Evolutionary conservation across 306 rosid species (phyloP).

Genomic region (Oxytropis ochrocephala): DNA sequence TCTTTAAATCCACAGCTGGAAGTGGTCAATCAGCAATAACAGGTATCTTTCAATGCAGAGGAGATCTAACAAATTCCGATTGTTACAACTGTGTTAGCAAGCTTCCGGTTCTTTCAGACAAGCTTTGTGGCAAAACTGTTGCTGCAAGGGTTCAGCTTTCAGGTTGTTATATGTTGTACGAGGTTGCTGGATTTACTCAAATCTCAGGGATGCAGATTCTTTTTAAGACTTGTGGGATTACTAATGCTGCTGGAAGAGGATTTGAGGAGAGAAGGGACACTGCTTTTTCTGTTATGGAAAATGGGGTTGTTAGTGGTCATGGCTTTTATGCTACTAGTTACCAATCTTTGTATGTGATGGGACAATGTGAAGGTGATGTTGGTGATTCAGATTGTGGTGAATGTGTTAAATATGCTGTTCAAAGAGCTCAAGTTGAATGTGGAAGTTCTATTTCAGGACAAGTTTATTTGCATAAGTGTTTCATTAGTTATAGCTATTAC

Average conservation of each 20-base stretch:
- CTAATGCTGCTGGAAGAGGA: slow-evolving; percentile 66
- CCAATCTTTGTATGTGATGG: slow-evolving; percentile 71
- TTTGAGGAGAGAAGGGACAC: slow-evolving; percentile 85
- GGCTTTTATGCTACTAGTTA: slow-evolving; percentile 85
- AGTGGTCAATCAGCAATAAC: slow-evolving; percentile 58
- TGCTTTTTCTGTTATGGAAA: slow-evolving; percentile 70
- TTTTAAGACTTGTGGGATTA: slow-evolving; percentile 64
- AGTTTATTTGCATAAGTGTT: slow-evolving; percentile 81
- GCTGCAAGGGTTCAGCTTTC: slow-evolving; percentile 77
- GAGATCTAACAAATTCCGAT: slow-evolving; percentile 74
- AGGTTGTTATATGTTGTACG: slow-evolving; percentile 86
- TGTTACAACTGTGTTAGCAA: slow-evolving; percentile 82
- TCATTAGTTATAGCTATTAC: slow-evolving; percentile 74
- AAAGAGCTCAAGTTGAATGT: slow-evolving; percentile 88
- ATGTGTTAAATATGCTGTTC: slow-evolving; percentile 78
- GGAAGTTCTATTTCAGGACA: slow-evolving; percentile 87
- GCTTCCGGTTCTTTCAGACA: slow-evolving; percentile 52
- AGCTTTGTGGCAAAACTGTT: slow-evolving; percentile 62
- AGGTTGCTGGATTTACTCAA: slow-evolving; percentile 74
- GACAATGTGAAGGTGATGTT: slow-evolving; percentile 89
- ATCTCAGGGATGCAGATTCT: slow-evolving; percentile 81
- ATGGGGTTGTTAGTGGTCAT: slow-evolving; percentile 72
- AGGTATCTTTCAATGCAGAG: slow-evolving; percentile 92
- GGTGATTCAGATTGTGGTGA: slow-evolving; percentile 93
- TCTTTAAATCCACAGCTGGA: slow-evolving; percentile 64